Conservation (phyloP, 1,284 basidiomycete species). For the Boletus mariae region DNA sequence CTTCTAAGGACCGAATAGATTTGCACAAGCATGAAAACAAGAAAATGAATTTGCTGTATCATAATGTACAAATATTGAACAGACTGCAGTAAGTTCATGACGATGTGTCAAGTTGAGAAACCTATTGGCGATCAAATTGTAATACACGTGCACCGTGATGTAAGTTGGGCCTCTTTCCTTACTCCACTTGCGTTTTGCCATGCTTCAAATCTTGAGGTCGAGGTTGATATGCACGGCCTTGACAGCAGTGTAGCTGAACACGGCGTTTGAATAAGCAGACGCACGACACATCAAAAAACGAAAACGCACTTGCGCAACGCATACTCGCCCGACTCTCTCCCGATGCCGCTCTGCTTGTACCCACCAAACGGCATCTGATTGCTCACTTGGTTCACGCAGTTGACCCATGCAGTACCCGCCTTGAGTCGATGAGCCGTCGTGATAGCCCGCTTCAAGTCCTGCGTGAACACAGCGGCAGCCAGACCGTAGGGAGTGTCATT, state of each 20-base stretch:
- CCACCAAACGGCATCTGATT: slow-evolving; percentile 81
- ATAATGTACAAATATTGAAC: not conserved
- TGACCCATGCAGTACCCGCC: slow-evolving; percentile 83
- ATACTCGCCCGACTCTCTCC: slow-evolving; percentile 83
- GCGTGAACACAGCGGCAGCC: slow-evolving; percentile 45
- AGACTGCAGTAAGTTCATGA: too few relatives aligned
- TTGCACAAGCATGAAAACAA: too few relatives aligned
- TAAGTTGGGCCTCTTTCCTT: not conserved
- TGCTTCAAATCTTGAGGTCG: slow-evolving; percentile 14
- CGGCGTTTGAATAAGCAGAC: too few relatives aligned
- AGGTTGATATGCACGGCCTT: slow-evolving; percentile 86
- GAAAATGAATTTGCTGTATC: too few relatives aligned
- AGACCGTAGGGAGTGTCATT: slow-evolving; percentile 89
- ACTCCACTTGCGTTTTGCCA: not conserved
- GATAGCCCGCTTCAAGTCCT: slow-evolving; percentile 63
- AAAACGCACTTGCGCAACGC: slow-evolving; percentile 42
- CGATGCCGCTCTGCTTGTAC: slow-evolving; percentile 84
- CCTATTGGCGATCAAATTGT: too few relatives aligned
- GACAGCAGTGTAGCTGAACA: slow-evolving; percentile 73
- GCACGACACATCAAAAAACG: not conserved
- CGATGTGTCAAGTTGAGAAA: too few relatives aligned
- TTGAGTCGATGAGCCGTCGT: slow-evolving; percentile 73
- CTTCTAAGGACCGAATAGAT: too few relatives aligned
- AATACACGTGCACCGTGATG: too few relatives aligned
- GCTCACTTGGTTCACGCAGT: slow-evolving; percentile 70